Evolutionary conservation across 2,329 filamentous ascomycete genomes (phyloP).

Genomic region (Domatiomyces catenatus): DNA sequence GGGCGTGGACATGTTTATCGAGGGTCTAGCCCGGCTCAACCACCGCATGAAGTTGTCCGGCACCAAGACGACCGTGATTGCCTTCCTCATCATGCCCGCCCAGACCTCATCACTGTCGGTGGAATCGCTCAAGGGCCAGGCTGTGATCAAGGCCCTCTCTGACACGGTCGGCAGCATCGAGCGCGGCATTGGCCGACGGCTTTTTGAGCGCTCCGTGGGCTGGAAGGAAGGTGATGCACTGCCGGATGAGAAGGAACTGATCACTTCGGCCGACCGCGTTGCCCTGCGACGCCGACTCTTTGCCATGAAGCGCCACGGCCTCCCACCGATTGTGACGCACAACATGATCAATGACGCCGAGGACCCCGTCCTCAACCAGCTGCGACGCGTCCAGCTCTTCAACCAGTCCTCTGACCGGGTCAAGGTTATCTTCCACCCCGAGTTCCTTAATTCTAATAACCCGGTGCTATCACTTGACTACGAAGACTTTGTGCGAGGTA

Average conservation of each 20-base stretch:
- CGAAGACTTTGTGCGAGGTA: constrained; percentile 94
- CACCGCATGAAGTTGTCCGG: constrained; percentile 73
- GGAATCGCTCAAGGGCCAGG: constrained; percentile 89
- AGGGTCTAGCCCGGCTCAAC: constrained; percentile 85
- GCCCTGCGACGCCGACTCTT: constrained; percentile 81
- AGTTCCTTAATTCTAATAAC: constrained; percentile 91
- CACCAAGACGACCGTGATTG: constrained; percentile 86
- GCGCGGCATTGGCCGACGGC: constrained; percentile 75
- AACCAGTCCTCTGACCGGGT: constrained; percentile 90
- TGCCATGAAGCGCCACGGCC: constrained; percentile 81
- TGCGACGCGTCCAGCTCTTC: constrained; percentile 90
- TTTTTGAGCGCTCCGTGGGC: constrained; percentile 84
- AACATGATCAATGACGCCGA: constrained; percentile 94
- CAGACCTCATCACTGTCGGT: constrained; percentile 91
- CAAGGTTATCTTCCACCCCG: constrained; percentile 95
- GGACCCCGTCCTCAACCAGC: constrained; percentile 89
- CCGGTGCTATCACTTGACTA: constrained; percentile 92
- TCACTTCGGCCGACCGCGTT: constrained; percentile 82
- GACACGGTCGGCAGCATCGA: constrained; percentile 91
- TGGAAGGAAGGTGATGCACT: constrained; percentile 92
- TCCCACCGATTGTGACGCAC: constrained; percentile 94
- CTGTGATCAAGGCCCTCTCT: constrained; percentile 87
- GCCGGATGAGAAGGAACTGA: constrained; percentile 92
- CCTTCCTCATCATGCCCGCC: constrained; percentile 97
- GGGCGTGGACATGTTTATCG: constrained; percentile 98